Evolutionary conservation across 2,329 filamentous ascomycete species (phyloP), one percentile per base, ranked within the genome.

Genomic region (Beauveria sp.): DNA sequence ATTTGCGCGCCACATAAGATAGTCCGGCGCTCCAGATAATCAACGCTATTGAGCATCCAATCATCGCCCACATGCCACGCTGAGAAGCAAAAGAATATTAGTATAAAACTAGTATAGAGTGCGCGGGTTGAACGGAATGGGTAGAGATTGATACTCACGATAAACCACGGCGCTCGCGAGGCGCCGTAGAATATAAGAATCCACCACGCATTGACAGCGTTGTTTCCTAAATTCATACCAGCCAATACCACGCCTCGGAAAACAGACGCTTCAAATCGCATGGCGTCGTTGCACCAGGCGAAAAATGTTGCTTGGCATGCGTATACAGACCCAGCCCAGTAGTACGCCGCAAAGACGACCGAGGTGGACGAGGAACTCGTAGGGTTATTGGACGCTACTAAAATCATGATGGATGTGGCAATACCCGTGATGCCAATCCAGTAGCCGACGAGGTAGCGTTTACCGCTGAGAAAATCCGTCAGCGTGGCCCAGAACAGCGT

Each of bases 231-330:
- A 63, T 90, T 90, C 88, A 91, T 91, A 14, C 84, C 83, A 0
- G 87, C 87, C 42, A 91, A 81, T 0, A 90, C 87, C 1, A 90
- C 80, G 2, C 81, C 84, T 4, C 88, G 78, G 65, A 86, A 81
- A 51, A 85, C 79, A 22, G 82, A 80, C 63, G 88, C 83, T 66
- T 89, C 82, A 60, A 82, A 81, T 8, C 85, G 79, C 75, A 88
- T 82, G 2, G 85, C 83, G 67, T 90, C 87, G 66, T 91, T 90
- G 24, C 86, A 87, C 87, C 87, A 90, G 0, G 88, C 87, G 66
- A 91, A 90, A 66, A 90, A 90, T 0, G 85, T 88, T 0, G 88
- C 86, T 71, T 91, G 87, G 67, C 87, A 88, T 0, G 87, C 87
- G 66, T 90, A 90, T 0, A 89, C 85, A 3, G 81, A 77, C 1